Conservation (phyloP, 371 early-diverging fungal species). For the Mucor lusitanicus region DNA sequence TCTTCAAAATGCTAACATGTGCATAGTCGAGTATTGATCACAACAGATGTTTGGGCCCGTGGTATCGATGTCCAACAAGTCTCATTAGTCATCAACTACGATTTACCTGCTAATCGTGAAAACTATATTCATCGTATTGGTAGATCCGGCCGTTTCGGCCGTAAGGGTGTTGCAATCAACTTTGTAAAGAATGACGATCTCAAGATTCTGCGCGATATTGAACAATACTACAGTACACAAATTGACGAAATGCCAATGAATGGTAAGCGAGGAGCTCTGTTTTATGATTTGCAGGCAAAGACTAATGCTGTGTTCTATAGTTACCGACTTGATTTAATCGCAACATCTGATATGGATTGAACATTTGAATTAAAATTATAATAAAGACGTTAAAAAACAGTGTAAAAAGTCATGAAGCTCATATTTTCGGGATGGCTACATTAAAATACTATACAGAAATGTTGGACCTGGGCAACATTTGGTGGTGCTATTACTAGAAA, state of each 20-base stretch:
- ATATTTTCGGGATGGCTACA: too few relatives aligned
- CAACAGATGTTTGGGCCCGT: conserved; percentile 96
- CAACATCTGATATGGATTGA: neutral
- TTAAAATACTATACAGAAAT: too few relatives aligned
- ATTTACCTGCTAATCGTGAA: conserved; percentile 93
- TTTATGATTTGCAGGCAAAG: neutral
- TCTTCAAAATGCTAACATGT: neutral
- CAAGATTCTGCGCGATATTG: conserved; percentile 86
- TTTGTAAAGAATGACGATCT: conserved; percentile 93
- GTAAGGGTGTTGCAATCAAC: conserved; percentile 98
- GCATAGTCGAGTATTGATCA: conserved; percentile 85
- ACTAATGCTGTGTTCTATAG: conserved; percentile 3
- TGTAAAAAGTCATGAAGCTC: neutral
- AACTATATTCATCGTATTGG: conserved; percentile 97
- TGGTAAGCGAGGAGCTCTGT: conserved; percentile 35
- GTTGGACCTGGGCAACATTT: too few relatives aligned
- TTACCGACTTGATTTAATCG: conserved; percentile 23
- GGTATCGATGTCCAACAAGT: conserved; percentile 99
- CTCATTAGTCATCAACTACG: conserved; percentile 91
- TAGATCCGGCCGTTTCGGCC: conserved; percentile 97
- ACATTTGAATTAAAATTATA: neutral
- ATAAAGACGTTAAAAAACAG: neutral
- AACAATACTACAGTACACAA: conserved; percentile 93
- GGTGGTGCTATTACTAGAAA: too few relatives aligned
- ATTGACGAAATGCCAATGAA: conserved; percentile 97